Conservation (phyloP, 75 land plant species). For the Cunninghamia lanceolata region DNA sequence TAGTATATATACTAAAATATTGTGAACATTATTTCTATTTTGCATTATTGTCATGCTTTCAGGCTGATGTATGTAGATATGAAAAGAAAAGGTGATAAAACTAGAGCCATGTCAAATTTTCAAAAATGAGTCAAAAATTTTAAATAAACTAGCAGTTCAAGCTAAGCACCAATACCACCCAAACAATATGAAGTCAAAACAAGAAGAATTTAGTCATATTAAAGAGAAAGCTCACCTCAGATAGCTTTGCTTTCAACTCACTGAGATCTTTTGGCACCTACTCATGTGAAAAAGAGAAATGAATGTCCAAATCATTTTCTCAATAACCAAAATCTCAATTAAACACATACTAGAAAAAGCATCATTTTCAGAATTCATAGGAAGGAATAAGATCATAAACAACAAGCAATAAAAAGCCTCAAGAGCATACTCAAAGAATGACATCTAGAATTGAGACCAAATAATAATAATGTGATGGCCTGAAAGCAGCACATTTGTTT, state of each 20-base stretch:
- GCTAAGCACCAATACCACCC: not conserved
- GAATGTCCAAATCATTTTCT: not conserved
- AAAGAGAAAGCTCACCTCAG: constrained; percentile 23
- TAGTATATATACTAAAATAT: not conserved
- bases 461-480: not conserved
- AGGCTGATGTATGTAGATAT: no score
- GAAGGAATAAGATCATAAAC: not conserved
- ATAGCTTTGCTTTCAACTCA: constrained; percentile 31
- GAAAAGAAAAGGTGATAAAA: no score
- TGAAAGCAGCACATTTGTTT: not conserved
- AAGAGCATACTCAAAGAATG: not conserved
- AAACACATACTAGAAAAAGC: not conserved
- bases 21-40: not conserved
- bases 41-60: no score
- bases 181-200: not conserved
- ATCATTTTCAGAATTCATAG: not conserved
- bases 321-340: not conserved
- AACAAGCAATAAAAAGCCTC: not conserved
- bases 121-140: not conserved
- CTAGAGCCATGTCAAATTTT: not conserved
- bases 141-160: not conserved
- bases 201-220: not conserved
- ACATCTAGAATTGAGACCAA: not conserved
- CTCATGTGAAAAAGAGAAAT: not conserved
- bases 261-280: constrained; percentile 23